These are phyloP conservation scores for Dryadomyces quercivorus DNA, from an alignment of 2,329 filamentous ascomycete species.

Conservation along the genomic window DNA sequence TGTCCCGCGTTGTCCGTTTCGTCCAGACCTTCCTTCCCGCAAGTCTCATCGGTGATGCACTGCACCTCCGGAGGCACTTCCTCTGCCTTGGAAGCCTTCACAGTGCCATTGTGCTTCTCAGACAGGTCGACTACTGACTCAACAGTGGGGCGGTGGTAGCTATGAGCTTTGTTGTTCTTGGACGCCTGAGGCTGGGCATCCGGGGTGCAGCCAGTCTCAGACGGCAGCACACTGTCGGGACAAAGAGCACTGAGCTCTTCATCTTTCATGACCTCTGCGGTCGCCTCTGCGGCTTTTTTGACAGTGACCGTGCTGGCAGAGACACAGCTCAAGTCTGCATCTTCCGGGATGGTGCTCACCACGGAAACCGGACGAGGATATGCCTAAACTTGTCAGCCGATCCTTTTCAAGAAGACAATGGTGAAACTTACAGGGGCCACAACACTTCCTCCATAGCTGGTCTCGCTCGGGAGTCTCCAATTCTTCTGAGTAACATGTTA, in stretches of 20 bases:
- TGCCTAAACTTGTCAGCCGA: background rate
- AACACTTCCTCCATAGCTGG: background rate
- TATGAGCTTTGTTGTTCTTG: background rate
- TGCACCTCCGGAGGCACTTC: background rate
- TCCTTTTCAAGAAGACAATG: background rate
- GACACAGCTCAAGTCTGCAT: too few relatives aligned
- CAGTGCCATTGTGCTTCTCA: background rate
- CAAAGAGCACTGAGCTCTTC: background rate
- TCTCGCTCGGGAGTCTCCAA: constrained; percentile 1
- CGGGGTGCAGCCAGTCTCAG: background rate
- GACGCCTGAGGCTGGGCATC: background rate
- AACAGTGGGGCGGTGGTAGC: constrained; percentile 8
- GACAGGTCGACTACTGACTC: constrained; percentile 8
- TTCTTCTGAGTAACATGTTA: background rate
- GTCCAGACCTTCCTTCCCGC: too few relatives aligned
- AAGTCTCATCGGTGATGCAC: background rate
- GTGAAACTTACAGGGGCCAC: background rate
- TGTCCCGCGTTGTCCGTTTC: too few relatives aligned
- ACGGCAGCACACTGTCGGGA: background rate
- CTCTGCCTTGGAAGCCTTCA: background rate
- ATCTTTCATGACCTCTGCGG: background rate
- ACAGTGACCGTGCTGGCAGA: too few relatives aligned
- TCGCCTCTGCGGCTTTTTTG: background rate
- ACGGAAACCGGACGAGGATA: background rate
- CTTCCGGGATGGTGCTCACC: background rate